These are phyloP conservation scores for Pholiota molesta DNA, from an alignment of 768 basidiomycete species.

Conservation along the genomic window DNA sequence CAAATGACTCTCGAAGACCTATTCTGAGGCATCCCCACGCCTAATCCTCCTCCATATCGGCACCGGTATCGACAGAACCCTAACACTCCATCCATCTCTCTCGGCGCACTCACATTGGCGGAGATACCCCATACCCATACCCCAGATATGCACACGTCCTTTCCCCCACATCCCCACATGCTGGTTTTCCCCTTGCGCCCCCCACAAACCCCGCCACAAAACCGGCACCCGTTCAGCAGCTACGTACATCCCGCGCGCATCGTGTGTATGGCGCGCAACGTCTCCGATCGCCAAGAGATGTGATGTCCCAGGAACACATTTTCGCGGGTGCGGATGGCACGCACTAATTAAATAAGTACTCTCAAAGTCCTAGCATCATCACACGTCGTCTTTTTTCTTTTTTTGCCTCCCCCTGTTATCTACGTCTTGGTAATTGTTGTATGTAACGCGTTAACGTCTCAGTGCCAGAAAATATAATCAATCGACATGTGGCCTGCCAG, in stretches of 20 bases:
- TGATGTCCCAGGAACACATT: neutral
- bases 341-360: neutral
- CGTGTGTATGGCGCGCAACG: neutral
- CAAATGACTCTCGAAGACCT: constrained; percentile 97
- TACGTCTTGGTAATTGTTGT: constrained; percentile 9
- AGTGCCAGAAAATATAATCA: neutral
- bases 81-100: neutral
- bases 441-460: constrained; percentile 3
- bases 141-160: neutral
- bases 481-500: neutral
- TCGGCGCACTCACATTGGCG: neutral
- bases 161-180: neutral
- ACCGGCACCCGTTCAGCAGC: neutral
- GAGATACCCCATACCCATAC: constrained; percentile 1
- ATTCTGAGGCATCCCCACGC: constrained; percentile 51
- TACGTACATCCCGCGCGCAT: neutral
- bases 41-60: neutral
- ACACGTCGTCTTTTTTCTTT: neutral
- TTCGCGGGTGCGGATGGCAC: neutral
- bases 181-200: neutral
- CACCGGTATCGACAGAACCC: neutral
- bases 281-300: neutral
- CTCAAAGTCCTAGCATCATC: neutral
- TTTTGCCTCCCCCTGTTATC: neutral
- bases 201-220: neutral